Base-by-base conservation (phyloP, 2,329 filamentous ascomycete genomes). In the Aspergillus brunneoviolaceus region DNA sequence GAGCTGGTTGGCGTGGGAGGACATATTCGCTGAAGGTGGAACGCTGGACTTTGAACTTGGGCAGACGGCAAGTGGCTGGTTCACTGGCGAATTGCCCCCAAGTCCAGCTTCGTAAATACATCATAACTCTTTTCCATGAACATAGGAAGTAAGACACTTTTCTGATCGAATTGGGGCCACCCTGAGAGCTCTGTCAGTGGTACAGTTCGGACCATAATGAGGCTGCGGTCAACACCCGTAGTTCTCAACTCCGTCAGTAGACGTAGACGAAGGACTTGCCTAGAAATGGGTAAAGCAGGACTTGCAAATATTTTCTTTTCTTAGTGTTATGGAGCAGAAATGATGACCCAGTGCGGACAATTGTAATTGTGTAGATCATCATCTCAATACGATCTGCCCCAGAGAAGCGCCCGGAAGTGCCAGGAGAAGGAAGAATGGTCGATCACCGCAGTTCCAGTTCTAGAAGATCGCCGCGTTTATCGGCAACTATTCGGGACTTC, bases 1-100 rank as follows among this genome's bases (percentile, higher is more conserved):
- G 77, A 79, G 81, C 47, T 91, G 88, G 88, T 72, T 91, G 12
- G 80, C 79, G 21, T 90, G 86, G 85, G 75, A 84, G 16, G 87
- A 90, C 65, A 73, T 91, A 25, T 90, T 91, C 71, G 83, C 81
- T 2, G 69, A 83, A 3, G 87, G 87, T 9, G 88, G 87, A 0
- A 85, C 77, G 1, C 71, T 90, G 65, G 85, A 89, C 47, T 89
- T 89, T 69, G 81, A 85, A 19, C 76, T 90, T n/a, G 88, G 87
- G 0, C 51, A 70, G 1, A 72, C 79, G 39, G 79, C 82, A 5
- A 75, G 68, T 16, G 72, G 80, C 59, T 90, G 87, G 87, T 81
- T 82, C 4, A 85, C 81, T 1, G 87, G 85, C 0, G 76, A 79
- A n/a, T 64, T 80, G 55, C 87, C 87, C 12, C 87, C 87, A 2